Percentiles rank a stretch among this genome's conserved stretches.
Conservation (phyloP, 2,329 filamentous ascomycete genomes). For the Onygenales sp. region DNA sequence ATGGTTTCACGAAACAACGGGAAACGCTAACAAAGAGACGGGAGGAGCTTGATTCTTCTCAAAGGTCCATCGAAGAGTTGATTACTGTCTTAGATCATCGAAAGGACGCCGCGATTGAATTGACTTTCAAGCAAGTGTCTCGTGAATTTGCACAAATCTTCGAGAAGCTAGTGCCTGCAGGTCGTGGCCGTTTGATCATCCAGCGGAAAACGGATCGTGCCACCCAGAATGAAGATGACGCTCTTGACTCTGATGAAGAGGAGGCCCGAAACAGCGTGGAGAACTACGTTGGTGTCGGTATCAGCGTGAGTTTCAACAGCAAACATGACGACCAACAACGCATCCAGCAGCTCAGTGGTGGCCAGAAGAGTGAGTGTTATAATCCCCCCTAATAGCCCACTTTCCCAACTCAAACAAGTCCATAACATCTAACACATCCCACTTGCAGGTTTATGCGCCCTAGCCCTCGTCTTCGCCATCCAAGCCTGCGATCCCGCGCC, state of each 20-base stretch:
- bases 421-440: constrained; percentile 2
- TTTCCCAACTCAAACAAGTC: background rate
- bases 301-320: constrained; percentile 96
- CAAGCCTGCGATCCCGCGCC: constrained; percentile 94
- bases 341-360: constrained; percentile 93
- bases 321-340: constrained; percentile 97
- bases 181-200: constrained; percentile 83
- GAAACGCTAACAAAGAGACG: constrained; percentile 77
- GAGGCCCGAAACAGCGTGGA: constrained; percentile 59
- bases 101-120: constrained; percentile 96
- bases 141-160: constrained; percentile 90
- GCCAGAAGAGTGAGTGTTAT: constrained; percentile 74
- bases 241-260: constrained; percentile 55
- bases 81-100: constrained; percentile 87
- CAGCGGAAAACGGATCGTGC: constrained; percentile 76
- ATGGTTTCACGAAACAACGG: constrained; percentile 87
- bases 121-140: constrained; percentile 96
- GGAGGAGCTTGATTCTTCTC: constrained; percentile 76
- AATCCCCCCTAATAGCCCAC: background rate
- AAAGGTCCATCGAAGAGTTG: constrained; percentile 80
- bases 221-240: constrained; percentile 51
- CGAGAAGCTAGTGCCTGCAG: constrained; percentile 87
- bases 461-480: constrained; percentile 98
- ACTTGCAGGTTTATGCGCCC: constrained; percentile 68
- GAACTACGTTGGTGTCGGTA: constrained; percentile 92